Percentiles rank a stretch among this genome's conserved stretches.
These are phyloP conservation scores for Lithocarpus polystachyus DNA, from an alignment of 306 rosid genomes.

Conservation along the genomic window DNA sequence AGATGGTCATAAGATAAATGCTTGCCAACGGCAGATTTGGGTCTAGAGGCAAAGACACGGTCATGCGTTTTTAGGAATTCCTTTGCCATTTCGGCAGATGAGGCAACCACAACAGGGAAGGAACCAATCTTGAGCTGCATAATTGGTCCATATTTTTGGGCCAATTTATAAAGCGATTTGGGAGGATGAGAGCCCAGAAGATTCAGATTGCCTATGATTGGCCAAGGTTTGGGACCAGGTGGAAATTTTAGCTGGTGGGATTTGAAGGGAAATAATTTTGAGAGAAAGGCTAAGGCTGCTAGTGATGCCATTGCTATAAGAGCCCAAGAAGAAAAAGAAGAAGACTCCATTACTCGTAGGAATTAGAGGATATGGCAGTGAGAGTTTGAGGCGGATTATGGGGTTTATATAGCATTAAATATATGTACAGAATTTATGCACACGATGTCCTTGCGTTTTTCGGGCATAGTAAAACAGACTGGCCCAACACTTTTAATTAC, in stretches of 20 bases:
- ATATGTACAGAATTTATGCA: too few relatives aligned
- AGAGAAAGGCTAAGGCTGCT: not conserved
- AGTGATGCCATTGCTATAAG: not conserved
- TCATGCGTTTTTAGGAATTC: conserved; percentile 33
- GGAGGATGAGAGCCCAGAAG: too few relatives aligned
- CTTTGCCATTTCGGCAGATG: conserved; percentile 34
- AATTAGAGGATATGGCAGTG: too few relatives aligned
- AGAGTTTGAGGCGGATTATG: not conserved
- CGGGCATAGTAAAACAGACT: too few relatives aligned
- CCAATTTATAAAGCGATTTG: too few relatives aligned
- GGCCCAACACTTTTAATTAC: too few relatives aligned
- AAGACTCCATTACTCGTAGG: not conserved
- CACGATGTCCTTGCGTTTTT: too few relatives aligned
- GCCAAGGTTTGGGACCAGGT: conserved; percentile 54
- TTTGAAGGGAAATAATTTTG: not conserved
- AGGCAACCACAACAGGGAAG: conserved; percentile 33
- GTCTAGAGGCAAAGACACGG: conserved; percentile 34
- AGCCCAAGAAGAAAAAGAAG: not conserved
- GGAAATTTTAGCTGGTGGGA: conserved; percentile 2
- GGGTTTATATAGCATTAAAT: not conserved
- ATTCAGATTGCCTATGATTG: conserved; percentile 26
- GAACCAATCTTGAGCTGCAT: conserved; percentile 44
- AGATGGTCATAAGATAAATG: conserved; percentile 26
- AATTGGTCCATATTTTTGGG: conserved; percentile 33
- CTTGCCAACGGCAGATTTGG: conserved; percentile 37